A percentile compares a stretch with the other conserved stretches of the same genome.
These are phyloP conservation scores for Nicotiana tomentosiformis DNA, from an alignment of 257 asterid species.

Conservation along the genomic window DNA sequence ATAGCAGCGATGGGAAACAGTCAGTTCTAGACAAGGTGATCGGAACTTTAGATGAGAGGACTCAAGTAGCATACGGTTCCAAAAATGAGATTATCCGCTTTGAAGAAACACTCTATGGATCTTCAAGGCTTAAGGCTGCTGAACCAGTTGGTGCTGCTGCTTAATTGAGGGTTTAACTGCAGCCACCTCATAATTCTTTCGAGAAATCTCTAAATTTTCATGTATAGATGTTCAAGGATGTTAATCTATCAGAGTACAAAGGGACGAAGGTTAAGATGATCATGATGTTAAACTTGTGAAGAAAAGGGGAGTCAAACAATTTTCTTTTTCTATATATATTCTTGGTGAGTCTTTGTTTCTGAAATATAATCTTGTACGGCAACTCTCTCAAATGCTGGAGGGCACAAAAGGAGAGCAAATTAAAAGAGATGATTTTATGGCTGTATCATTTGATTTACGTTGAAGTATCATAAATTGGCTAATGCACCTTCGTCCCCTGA, in stretches of 20 bases:
- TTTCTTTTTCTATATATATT: background rate
- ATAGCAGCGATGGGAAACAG: conserved; percentile 81
- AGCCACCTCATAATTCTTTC: background rate
- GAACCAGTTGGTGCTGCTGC: conserved; percentile 71
- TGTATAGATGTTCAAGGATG: background rate
- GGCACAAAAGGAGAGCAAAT: background rate
- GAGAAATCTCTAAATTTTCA: background rate
- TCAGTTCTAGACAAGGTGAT: conserved; percentile 83
- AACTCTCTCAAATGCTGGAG: background rate
- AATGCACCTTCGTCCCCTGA: background rate
- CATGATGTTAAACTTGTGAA: background rate
- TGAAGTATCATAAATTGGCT: background rate
- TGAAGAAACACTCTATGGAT: conserved; percentile 75
- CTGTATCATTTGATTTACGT: background rate
- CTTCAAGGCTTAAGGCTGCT: conserved; percentile 71
- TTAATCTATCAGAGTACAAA: background rate
- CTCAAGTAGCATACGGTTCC: conserved; percentile 94
- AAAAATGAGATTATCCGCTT: conserved; percentile 88
- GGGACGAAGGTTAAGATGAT: background rate
- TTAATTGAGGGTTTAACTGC: conserved; percentile 12
- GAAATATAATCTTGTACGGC: background rate
- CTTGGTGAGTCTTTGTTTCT: background rate
- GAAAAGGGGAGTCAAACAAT: background rate
- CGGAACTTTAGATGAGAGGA: conserved; percentile 65
- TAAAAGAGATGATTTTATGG: background rate